These are phyloP conservation scores for Boletus nobilissimus DNA, from an alignment of 1,284 basidiomycete genomes.

Conservation along the genomic window DNA sequence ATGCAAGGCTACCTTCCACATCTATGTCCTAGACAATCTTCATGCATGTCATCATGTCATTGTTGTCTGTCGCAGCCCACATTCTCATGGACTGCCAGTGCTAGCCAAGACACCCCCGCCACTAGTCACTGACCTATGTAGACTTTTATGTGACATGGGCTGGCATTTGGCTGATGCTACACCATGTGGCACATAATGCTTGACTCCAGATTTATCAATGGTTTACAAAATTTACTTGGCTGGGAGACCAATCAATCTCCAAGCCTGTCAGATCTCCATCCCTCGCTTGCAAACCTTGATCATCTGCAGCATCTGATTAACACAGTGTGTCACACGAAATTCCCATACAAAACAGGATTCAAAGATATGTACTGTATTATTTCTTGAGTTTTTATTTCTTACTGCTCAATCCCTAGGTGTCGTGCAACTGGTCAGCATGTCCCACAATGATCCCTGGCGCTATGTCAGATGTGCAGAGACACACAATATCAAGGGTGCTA, in stretches of 20 bases:
- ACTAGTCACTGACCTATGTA: constrained; percentile 6
- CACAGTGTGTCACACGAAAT: constrained; percentile 13
- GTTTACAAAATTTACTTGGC: constrained; percentile 27
- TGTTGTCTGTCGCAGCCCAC: constrained; percentile 33
- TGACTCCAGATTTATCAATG: constrained; percentile 38
- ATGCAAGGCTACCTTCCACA: constrained; percentile 34
- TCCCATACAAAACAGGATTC: constrained; percentile 39
- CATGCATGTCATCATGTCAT: constrained; percentile 29
- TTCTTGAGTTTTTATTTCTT: neutral
- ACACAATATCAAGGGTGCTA: neutral
- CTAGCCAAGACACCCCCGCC: constrained; percentile 25
- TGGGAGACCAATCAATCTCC: constrained; percentile 22
- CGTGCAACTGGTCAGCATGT: neutral
- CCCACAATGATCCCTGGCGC: neutral
- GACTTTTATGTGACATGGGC: neutral
- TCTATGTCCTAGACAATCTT: constrained; percentile 38
- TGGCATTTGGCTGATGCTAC: constrained; percentile 46
- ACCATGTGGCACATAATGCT: constrained; percentile 34
- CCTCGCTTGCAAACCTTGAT: constrained; percentile 42
- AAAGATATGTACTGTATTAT: constrained; percentile 21
- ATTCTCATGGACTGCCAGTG: constrained; percentile 28
- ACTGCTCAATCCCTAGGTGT: neutral
- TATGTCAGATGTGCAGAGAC: constrained; percentile 32
- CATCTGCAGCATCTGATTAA: constrained; percentile 38
- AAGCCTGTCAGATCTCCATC: constrained; percentile 39